Percentiles rank a stretch among this genome's conserved stretches.
Evolutionary conservation across 192 early-diverging fungal genomes (phyloP).

Genomic region (Backusella westeae): DNA sequence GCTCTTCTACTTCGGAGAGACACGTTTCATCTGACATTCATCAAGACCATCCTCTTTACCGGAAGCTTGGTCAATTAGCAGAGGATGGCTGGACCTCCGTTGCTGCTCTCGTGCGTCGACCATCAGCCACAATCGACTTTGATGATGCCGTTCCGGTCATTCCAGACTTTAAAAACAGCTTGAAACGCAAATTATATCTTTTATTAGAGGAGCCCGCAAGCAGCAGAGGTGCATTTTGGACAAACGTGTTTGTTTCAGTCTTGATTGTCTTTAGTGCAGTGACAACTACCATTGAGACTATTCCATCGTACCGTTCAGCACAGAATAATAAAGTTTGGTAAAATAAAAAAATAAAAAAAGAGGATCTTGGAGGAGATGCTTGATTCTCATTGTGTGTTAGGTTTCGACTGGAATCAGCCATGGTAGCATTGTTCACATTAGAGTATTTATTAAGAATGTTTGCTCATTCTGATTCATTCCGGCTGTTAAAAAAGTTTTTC

Average conservation of each 20-base stretch:
- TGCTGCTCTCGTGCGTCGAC: background rate
- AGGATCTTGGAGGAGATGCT: too few relatives aligned
- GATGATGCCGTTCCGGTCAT: background rate
- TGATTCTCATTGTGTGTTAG: conserved; percentile 8
- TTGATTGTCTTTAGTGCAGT: conserved; percentile 72
- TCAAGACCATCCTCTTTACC: background rate
- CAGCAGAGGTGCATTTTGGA: conserved; percentile 63
- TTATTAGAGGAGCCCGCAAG: conserved; percentile 80
- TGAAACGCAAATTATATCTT: conserved; percentile 63
- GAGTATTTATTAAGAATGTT: conserved; percentile 69
- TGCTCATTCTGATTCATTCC: conserved; percentile 69
- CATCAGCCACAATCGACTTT: background rate
- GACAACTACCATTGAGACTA: conserved; percentile 78
- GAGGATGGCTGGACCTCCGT: conserved; percentile 9
- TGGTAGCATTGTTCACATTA: conserved; percentile 72
- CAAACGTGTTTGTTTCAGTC: conserved; percentile 72
- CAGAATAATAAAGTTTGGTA: conserved; percentile 53
- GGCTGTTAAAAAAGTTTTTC: conserved; percentile 55
- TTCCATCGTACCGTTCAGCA: conserved; percentile 65
- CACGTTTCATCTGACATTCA: conserved; percentile 2
- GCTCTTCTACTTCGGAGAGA: background rate
- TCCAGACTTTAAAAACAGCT: conserved; percentile 1
- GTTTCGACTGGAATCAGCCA: conserved; percentile 27
- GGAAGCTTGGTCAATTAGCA: background rate
- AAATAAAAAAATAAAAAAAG: background rate